Conservation (phyloP, 2,329 filamentous ascomycete species). For the Fonsecaea erecta region DNA sequence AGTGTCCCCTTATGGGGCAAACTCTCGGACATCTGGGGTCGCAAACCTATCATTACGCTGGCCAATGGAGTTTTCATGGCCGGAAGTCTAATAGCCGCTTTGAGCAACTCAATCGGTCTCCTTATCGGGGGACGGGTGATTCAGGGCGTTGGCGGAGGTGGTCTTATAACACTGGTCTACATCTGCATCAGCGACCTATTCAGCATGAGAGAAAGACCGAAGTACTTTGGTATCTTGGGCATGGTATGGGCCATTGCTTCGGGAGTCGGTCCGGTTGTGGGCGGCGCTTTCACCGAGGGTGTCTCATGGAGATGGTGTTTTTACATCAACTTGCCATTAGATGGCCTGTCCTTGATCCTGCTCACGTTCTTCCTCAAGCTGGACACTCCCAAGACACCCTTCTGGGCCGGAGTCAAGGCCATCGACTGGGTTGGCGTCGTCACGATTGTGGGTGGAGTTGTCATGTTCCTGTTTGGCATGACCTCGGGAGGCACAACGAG, state of each 20-base stretch:
- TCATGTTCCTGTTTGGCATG: slow-evolving; percentile 73
- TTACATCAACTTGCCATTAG: slow-evolving; percentile 66
- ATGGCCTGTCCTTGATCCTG: slow-evolving; percentile 63
- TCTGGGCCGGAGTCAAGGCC: slow-evolving; percentile 61
- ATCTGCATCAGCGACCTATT: slow-evolving; percentile 69
- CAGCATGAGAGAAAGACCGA: slow-evolving; percentile 61
- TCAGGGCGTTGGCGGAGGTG: slow-evolving; percentile 68
- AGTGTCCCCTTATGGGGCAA: slow-evolving; percentile 66
- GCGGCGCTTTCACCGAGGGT: slow-evolving; percentile 49
- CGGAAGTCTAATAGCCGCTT: slow-evolving; percentile 64
- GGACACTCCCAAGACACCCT: slow-evolving; percentile 64
- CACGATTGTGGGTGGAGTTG: slow-evolving; percentile 65
- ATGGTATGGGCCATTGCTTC: slow-evolving; percentile 66
- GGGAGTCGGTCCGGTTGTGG: slow-evolving; percentile 57
- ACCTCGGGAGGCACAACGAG: slow-evolving; percentile 68
- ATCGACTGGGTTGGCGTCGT: slow-evolving; percentile 69
- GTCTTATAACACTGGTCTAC: slow-evolving; percentile 66
- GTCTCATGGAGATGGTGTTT: slow-evolving; percentile 51
- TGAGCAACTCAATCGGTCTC: slow-evolving; percentile 64
- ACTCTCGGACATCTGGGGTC: slow-evolving; percentile 69
- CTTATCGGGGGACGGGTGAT: slow-evolving; percentile 65
- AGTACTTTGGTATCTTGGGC: slow-evolving; percentile 67
- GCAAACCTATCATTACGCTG: slow-evolving; percentile 65
- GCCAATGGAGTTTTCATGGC: slow-evolving; percentile 67
- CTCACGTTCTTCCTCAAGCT: slow-evolving; percentile 65